These are phyloP conservation scores for Dalbergia cultrata DNA, from an alignment of 306 rosid genomes.

Conservation along the genomic window DNA sequence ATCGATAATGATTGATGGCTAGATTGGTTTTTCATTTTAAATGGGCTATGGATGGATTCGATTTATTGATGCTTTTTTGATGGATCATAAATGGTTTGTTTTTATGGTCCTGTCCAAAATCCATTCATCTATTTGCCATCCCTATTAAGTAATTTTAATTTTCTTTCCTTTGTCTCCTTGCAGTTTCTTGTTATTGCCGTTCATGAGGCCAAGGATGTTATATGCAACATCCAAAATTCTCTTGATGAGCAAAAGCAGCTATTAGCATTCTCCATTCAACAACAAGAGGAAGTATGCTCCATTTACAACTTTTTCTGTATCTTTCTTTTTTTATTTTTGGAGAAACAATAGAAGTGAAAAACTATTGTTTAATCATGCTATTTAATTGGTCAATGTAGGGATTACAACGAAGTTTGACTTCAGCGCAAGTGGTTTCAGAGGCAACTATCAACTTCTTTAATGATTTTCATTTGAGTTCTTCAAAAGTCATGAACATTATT, in stretches of 20 bases:
- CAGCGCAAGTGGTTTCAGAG: slow-evolving; percentile 70
- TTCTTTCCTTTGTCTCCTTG: slow-evolving; percentile 33
- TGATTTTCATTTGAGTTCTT: slow-evolving; percentile 68
- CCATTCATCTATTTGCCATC: no score
- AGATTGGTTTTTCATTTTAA: no score
- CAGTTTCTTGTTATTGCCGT: slow-evolving; percentile 78
- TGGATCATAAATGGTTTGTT: no score
- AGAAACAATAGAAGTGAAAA: neutral
- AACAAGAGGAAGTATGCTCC: slow-evolving; percentile 74
- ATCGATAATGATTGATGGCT: neutral
- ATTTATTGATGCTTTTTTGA: no score
- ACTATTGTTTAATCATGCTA: slow-evolving; percentile 38
- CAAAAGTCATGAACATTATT: slow-evolving; percentile 60
- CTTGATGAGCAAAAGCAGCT: slow-evolving; percentile 80
- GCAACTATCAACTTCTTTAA: slow-evolving; percentile 68
- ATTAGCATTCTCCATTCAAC: slow-evolving; percentile 64
- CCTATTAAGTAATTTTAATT: neutral
- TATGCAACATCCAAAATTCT: slow-evolving; percentile 66
- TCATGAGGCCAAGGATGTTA: slow-evolving; percentile 74
- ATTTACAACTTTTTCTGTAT: neutral
- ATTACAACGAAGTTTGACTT: slow-evolving; percentile 65
- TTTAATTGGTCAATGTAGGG: slow-evolving; percentile 60
- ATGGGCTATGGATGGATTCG: no score
- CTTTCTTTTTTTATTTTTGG: neutral
- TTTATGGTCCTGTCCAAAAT: no score